Evolutionary conservation across 768 basidiomycete genomes (phyloP).

Genomic region (Boletus edulis): DNA sequence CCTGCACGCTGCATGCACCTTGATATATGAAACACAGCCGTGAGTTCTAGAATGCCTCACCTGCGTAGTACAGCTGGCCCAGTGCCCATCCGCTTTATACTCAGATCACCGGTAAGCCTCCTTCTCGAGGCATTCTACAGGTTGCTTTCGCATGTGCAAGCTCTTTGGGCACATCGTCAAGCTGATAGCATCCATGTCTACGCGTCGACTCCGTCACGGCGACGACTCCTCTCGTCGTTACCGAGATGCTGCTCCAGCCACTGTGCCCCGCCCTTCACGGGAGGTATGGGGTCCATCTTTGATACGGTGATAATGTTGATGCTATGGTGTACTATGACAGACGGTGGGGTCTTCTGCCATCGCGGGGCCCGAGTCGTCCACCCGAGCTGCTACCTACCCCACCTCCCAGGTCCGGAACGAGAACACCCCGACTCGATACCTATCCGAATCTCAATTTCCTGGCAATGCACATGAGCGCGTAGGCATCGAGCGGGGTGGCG

Average conservation of each 20-base stretch:
- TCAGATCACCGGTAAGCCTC: not conserved
- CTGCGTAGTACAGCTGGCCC: not conserved
- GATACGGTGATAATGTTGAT: not conserved
- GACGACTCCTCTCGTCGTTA: not conserved
- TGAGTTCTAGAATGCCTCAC: not conserved
- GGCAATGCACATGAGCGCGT: not conserved
- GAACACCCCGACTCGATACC: not conserved
- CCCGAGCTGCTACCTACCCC: not conserved
- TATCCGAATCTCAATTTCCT: not conserved
- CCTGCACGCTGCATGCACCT: not conserved
- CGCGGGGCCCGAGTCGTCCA: not conserved
- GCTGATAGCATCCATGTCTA: conserved; percentile 8
- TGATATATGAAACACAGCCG: conserved; percentile 13
- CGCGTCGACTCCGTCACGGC: not conserved
- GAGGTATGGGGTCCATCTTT: conserved; percentile 7
- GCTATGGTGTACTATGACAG: not conserved
- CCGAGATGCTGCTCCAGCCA: not conserved
- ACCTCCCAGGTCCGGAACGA: not conserved
- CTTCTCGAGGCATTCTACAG: conserved; percentile 4
- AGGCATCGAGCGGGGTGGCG: not conserved
- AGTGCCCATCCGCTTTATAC: conserved; percentile 9
- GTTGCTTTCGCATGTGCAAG: conserved; percentile 13
- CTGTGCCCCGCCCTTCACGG: not conserved
- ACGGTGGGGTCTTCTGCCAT: not conserved
- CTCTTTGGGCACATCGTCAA: conserved; percentile 8